These are phyloP conservation scores for Vitis cinerea DNA, from an alignment of 164 flowering plant genomes.

Conservation along the genomic window DNA sequence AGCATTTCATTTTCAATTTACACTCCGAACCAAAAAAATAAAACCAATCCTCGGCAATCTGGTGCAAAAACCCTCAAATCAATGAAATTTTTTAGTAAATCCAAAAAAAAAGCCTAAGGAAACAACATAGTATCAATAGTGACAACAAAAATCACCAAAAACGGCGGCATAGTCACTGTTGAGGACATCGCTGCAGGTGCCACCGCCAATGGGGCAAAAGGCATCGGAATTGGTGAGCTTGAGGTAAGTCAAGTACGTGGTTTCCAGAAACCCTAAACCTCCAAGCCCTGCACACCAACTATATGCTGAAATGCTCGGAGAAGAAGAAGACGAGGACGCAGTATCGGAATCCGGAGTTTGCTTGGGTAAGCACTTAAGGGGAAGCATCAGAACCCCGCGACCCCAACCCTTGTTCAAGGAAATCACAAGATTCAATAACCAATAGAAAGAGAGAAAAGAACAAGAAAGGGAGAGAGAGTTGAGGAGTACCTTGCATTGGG, in stretches of 20 bases:
- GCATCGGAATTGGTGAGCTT: conserved; percentile 72
- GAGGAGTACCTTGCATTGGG: conserved; percentile 25
- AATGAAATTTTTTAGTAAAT: not conserved
- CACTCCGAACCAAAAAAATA: too few species aligned
- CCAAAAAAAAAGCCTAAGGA: not conserved
- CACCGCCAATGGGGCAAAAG: conserved; percentile 83
- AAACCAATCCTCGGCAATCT: too few species aligned
- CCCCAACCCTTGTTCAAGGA: conserved; percentile 7
- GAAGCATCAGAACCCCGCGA: conserved; percentile 8
- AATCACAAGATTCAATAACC: not conserved
- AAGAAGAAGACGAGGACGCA: conserved; percentile 18
- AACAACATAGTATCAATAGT: not conserved
- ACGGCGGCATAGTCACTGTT: conserved; percentile 79
- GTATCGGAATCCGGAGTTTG: conserved; percentile 13
- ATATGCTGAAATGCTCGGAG: conserved; percentile 44
- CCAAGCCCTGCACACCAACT: conserved; percentile 72
- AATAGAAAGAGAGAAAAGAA: not conserved
- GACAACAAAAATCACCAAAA: conserved; percentile 49
- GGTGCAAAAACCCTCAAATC: not conserved
- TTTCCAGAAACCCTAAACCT: conserved; percentile 73
- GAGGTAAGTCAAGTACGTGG: conserved; percentile 78
- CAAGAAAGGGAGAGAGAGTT: conserved; percentile 6
- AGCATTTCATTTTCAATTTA: too few species aligned
- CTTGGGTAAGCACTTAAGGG: conserved; percentile 25
- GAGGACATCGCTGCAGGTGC: conserved; percentile 70